Evolutionary conservation across 2,329 filamentous ascomycete species (phyloP).

Genomic region (Aspergillus ustus): DNA sequence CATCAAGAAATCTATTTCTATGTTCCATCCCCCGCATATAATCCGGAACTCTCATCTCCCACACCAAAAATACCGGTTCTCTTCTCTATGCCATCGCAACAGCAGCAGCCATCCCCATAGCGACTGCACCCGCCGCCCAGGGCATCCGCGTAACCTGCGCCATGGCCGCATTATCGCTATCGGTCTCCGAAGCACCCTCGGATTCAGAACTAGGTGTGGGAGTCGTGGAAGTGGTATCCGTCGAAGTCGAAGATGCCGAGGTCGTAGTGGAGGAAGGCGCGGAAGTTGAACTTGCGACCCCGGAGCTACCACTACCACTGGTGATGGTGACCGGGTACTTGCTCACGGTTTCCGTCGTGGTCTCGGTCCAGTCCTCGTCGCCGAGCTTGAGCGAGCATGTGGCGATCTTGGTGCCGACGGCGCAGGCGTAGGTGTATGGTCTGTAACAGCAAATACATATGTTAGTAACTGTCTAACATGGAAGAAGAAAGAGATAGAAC

Average conservation of each 20-base stretch:
- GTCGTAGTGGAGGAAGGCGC: not conserved
- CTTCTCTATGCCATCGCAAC: not conserved
- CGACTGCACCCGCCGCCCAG: not conserved
- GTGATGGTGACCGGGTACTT: not conserved
- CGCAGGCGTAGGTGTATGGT: not conserved
- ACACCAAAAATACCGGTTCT: no score
- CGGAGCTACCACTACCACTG: not conserved
- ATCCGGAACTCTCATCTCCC: no score
- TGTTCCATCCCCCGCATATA: no score
- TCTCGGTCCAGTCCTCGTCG: not conserved
- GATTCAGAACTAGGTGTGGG: not conserved
- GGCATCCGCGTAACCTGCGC: not conserved
- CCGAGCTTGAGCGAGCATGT: not conserved
- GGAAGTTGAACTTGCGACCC: not conserved
- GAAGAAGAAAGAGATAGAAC: not conserved
- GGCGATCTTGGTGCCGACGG: not conserved
- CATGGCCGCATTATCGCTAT: not conserved
- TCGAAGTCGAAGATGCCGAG: not conserved
- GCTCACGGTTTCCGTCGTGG: not conserved
- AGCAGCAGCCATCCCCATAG: not conserved
- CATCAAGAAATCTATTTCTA: no score
- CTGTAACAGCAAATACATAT: not conserved
- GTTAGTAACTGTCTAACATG: not conserved
- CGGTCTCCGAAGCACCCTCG: not conserved
- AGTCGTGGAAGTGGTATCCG: not conserved